Evolutionary conservation across 805 yeast species (phyloP).

Genomic region (Wickerhamiella nectarea): DNA sequence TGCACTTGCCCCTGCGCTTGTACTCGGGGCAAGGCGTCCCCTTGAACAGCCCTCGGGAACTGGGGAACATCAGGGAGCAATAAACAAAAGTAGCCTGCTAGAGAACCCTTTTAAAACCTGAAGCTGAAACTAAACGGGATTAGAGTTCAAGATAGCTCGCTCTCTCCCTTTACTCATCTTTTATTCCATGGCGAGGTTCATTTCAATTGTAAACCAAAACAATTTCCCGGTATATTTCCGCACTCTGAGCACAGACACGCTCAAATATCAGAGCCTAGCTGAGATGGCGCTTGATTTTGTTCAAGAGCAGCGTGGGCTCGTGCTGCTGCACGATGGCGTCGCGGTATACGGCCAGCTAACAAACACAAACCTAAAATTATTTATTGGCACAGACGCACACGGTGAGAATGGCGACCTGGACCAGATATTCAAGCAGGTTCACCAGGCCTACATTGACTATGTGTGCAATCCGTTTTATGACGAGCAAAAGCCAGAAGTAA

Average conservation of each 20-base stretch:
- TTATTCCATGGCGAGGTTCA: slow-evolving; percentile 11
- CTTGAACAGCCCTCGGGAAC: slow-evolving; percentile 10
- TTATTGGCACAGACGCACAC: slow-evolving; percentile 24
- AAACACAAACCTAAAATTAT: slow-evolving; percentile 24
- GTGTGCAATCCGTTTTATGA: slow-evolving; percentile 26
- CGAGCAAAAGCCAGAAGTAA: slow-evolving; percentile 13
- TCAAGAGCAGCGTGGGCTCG: slow-evolving; percentile 16
- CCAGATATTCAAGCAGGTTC: slow-evolving; percentile 16
- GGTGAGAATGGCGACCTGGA: slow-evolving; percentile 11
- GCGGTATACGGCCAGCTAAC: slow-evolving; percentile 27
- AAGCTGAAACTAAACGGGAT: no score
- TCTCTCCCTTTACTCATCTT: no score
- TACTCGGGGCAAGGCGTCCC: slow-evolving; percentile 22
- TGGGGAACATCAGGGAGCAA: slow-evolving; percentile 11
- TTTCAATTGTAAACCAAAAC: slow-evolving; percentile 19
- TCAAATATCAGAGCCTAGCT: slow-evolving; percentile 25
- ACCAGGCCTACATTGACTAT: slow-evolving; percentile 22
- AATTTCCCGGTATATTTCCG: slow-evolving; percentile 20
- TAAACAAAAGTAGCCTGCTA: no score
- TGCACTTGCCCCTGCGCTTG: slow-evolving; percentile 16
- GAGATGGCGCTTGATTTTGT: slow-evolving; percentile 28
- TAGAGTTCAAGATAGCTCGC: no score
- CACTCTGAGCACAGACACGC: slow-evolving; percentile 12
- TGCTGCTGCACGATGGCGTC: slow-evolving; percentile 26
- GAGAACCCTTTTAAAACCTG: no score